These are phyloP conservation scores for Erodium chrysanthum DNA, from an alignment of 441 rosid species.

Conservation along the genomic window DNA sequence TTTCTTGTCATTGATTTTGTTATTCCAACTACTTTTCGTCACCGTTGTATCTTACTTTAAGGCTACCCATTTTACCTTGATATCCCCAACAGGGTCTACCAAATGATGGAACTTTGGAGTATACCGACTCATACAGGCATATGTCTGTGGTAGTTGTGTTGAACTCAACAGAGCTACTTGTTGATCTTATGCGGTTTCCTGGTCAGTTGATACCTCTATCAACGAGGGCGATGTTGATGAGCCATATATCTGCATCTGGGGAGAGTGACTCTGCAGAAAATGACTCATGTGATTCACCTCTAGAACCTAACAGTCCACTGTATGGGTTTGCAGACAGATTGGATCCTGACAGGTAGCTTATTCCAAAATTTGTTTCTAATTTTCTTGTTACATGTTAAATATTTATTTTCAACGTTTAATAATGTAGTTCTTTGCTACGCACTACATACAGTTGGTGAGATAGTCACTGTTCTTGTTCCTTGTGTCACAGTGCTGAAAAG, in stretches of 20 bases:
- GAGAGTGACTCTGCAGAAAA: slow-evolving; percentile 99
- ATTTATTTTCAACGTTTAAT: neutral
- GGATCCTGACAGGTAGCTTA: slow-evolving; percentile 70
- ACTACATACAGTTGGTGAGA: slow-evolving; percentile 11
- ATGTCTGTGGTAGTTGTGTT: slow-evolving; percentile 82
- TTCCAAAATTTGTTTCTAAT: neutral
- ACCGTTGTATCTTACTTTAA: neutral
- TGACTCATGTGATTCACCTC: slow-evolving; percentile 98
- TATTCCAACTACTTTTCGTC: neutral
- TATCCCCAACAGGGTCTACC: slow-evolving; percentile 65
- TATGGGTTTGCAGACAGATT: slow-evolving; percentile 76
- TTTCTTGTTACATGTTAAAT: neutral
- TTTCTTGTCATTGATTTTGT: neutral
- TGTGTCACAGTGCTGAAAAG: slow-evolving; percentile 61
- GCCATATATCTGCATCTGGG: slow-evolving; percentile 92
- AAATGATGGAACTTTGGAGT: slow-evolving; percentile 71
- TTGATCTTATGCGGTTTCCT: slow-evolving; percentile 94
- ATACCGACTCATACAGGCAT: slow-evolving; percentile 69
- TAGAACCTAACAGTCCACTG: slow-evolving; percentile 97
- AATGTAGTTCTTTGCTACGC: slow-evolving; percentile 9
- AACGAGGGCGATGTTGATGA: slow-evolving; percentile 81
- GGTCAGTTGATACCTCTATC: slow-evolving; percentile 85
- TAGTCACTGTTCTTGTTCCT: slow-evolving; percentile 19
- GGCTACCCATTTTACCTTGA: slow-evolving; percentile 6
- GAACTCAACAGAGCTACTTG: slow-evolving; percentile 85